Conservation (phyloP, 1,284 basidiomycete genomes). For the Sanghuangporus weigelae region DNA sequence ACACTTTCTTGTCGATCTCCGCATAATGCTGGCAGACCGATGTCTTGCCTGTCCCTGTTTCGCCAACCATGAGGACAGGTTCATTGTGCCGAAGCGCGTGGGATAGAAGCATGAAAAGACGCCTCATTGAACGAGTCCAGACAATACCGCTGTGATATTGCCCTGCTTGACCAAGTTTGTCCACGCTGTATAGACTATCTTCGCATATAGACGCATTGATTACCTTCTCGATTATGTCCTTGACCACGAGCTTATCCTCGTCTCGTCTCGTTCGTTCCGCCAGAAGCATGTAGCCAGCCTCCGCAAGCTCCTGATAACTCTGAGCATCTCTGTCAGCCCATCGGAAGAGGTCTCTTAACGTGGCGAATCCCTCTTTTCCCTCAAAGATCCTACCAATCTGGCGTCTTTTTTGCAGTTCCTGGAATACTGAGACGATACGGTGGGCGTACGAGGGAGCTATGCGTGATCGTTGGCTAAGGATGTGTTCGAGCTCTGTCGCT, state of each 20-base stretch:
- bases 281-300: slow-evolving; percentile 97
- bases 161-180: slow-evolving; percentile 22
- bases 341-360: slow-evolving; percentile 93
- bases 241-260: slow-evolving; percentile 88
- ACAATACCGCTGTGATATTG: slow-evolving; percentile 49
- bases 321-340: slow-evolving; percentile 92
- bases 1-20: slow-evolving; percentile 52
- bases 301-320: slow-evolving; percentile 89
- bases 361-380: slow-evolving; percentile 95
- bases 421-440: slow-evolving; percentile 89
- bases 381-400: slow-evolving; percentile 94
- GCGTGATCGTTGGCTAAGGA: slow-evolving; percentile 82
- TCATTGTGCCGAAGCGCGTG: slow-evolving; percentile 88
- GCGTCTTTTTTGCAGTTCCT: slow-evolving; percentile 88
- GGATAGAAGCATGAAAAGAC: slow-evolving; percentile 81
- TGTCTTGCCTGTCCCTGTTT: slow-evolving; percentile 97
- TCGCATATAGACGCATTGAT: slow-evolving; percentile 89
- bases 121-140: slow-evolving; percentile 92
- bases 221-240: slow-evolving; percentile 86
- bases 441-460: slow-evolving; percentile 93
- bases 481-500: slow-evolving; percentile 88
- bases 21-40: slow-evolving; percentile 93
- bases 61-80: slow-evolving; percentile 95
- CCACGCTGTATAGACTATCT: slow-evolving; percentile 58
- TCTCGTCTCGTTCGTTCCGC: slow-evolving; percentile 84